Evolutionary conservation across 352 stramenopile genomes (phyloP).

Genomic region (Halophytophthora polymorphica): DNA sequence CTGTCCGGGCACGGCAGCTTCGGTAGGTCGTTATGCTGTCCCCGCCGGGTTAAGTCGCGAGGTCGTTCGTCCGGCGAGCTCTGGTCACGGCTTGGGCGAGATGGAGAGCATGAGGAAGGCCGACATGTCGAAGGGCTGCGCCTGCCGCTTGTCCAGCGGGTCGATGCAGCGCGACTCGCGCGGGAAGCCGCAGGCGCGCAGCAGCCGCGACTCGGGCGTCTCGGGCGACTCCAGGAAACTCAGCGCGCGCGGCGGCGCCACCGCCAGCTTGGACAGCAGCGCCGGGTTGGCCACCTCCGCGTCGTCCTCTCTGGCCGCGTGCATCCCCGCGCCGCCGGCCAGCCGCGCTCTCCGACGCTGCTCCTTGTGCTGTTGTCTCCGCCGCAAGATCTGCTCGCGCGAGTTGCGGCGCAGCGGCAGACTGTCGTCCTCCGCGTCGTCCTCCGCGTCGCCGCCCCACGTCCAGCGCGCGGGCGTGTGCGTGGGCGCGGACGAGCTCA

Average conservation of each 20-base stretch:
- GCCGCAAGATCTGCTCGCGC: constrained; percentile 34
- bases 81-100: constrained; percentile 23
- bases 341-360: constrained; percentile 18
- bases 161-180: constrained; percentile 27
- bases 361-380: constrained; percentile 23
- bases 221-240: constrained; percentile 20
- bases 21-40: too few species aligned
- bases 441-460: too few species aligned
- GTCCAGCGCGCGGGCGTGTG: too few species aligned
- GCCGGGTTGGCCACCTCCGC: neutral
- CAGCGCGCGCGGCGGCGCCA: constrained; percentile 5
- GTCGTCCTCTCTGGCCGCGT: constrained; percentile 9
- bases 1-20: too few species aligned
- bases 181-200: constrained; percentile 22
- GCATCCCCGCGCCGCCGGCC: constrained; percentile 18
- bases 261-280: constrained; percentile 1
- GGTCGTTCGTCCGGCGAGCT: too few species aligned
- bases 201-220: constrained; percentile 28
- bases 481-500: constrained; percentile 11
- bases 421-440: constrained; percentile 19
- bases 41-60: too few species aligned
- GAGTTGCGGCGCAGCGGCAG: constrained; percentile 35
- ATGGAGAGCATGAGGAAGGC: constrained; percentile 43
- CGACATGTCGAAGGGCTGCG: constrained; percentile 39
- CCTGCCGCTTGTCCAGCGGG: constrained; percentile 32